A percentile compares a stretch with the other conserved stretches of the same genome.
Conservation (phyloP, 2,329 filamentous ascomycete genomes). For the Dendrostoma leiphaemia region DNA sequence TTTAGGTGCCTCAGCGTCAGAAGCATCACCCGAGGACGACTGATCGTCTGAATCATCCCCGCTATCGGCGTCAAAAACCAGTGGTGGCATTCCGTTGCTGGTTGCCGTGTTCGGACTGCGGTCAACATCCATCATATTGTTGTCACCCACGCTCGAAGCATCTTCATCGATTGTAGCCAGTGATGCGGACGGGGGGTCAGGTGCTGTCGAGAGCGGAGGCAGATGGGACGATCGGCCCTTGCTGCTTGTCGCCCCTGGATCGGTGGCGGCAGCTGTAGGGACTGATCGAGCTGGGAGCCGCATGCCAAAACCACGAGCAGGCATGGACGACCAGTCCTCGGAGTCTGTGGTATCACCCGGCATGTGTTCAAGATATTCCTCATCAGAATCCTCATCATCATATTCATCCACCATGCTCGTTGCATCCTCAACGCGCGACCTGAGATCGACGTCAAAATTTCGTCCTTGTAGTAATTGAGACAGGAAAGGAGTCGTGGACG, state of each 20-base stretch:
- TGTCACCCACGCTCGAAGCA: constrained; percentile 41
- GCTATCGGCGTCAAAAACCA: constrained; percentile 78
- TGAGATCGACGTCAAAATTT: constrained; percentile 60
- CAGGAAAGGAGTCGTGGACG: constrained; percentile 63
- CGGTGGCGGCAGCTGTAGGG: constrained; percentile 47
- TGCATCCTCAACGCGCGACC: constrained; percentile 56
- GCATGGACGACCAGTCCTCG: too few species aligned
- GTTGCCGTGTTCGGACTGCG: constrained; percentile 67
- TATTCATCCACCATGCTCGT: constrained; percentile 53
- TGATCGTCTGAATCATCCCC: constrained; percentile 72
- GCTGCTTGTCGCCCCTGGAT: constrained; percentile 52
- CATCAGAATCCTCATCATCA: constrained; percentile 54
- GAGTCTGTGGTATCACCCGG: too few species aligned
- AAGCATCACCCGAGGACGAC: constrained; percentile 55
- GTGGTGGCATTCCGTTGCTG: constrained; percentile 74
- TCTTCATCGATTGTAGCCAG: constrained; percentile 20
- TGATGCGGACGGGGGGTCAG: not conserved
- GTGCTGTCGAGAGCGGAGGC: constrained; percentile 31
- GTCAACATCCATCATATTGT: constrained; percentile 50
- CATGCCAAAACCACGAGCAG: constrained; percentile 42
- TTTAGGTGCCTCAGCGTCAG: constrained; percentile 51
- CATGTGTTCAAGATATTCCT: too few species aligned
- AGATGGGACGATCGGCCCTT: constrained; percentile 47
- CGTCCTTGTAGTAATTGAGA: constrained; percentile 62
- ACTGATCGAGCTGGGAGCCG: constrained; percentile 58